A percentile compares a stretch with the other conserved stretches of the same genome.
Conservation (phyloP, 495 filamentous ascomycete species). For the Neurospora sp. region DNA sequence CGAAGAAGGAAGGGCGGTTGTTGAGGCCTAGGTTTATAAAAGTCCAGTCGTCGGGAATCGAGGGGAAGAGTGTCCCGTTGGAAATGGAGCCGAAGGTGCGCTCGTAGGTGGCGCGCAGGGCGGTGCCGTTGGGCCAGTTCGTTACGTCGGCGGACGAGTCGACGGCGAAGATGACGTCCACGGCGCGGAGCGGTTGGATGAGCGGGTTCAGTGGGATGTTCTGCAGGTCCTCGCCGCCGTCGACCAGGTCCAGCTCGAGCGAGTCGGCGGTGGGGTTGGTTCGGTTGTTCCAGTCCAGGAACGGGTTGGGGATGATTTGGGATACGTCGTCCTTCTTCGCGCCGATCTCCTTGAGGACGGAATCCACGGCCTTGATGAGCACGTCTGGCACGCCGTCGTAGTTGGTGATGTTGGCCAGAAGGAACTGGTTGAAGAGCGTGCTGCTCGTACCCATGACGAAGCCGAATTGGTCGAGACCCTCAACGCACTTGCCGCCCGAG, state of each 20-base stretch:
- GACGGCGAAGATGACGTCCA: slow-evolving; percentile 89
- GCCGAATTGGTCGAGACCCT: slow-evolving; percentile 76
- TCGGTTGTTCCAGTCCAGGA: slow-evolving; percentile 56
- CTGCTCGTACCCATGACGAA: slow-evolving; percentile 89
- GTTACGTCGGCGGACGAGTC: slow-evolving; percentile 76
- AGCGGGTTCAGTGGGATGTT: slow-evolving; percentile 83
- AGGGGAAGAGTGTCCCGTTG: slow-evolving; percentile 79
- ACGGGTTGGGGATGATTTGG: slow-evolving; percentile 75
- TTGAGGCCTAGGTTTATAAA: slow-evolving; percentile 85
- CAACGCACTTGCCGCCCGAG: slow-evolving; percentile 52
- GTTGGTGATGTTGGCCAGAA: slow-evolving; percentile 46
- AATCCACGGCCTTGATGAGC: slow-evolving; percentile 39
- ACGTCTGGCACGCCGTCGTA: slow-evolving; percentile 39
- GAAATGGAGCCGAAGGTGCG: slow-evolving; percentile 54
- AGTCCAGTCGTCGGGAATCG: slow-evolving; percentile 71
- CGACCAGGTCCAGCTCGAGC: slow-evolving; percentile 61
- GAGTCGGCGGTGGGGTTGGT: slow-evolving; percentile 50
- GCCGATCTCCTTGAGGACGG: slow-evolving; percentile 46
- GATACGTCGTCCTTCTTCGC: slow-evolving; percentile 65
- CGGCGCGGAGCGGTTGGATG: slow-evolving; percentile 63
- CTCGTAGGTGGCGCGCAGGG: slow-evolving; percentile 73
- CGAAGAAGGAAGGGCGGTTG: slow-evolving; percentile 83
- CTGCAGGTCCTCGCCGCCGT: slow-evolving; percentile 79
- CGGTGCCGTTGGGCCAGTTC: slow-evolving; percentile 80
- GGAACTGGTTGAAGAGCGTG: slow-evolving; percentile 71